Percentiles rank a stretch among this genome's conserved stretches.
phyloP scores from a whole-genome alignment of 2,329 filamentous ascomycete genomes.

The Colletotrichum liaoningense region DNA sequence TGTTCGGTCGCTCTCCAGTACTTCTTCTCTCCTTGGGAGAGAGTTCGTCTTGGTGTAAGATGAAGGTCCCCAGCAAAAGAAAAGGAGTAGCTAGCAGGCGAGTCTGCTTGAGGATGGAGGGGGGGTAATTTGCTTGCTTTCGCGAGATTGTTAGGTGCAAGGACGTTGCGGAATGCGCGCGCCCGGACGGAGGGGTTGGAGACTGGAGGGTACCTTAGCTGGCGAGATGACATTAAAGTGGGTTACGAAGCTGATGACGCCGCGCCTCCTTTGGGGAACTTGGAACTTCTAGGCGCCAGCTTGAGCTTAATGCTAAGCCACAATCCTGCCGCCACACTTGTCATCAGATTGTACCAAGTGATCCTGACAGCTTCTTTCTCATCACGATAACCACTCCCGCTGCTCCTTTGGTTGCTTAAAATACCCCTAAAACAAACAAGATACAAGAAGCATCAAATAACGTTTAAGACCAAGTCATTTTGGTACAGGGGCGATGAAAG shows the following conservation, averaged over 20 bases:
- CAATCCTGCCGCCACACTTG: constrained; percentile 24
- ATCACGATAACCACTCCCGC: neutral
- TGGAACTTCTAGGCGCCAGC: neutral
- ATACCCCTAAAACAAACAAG: too few relatives aligned
- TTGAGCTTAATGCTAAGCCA: constrained; percentile 31
- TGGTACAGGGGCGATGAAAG: too few relatives aligned
- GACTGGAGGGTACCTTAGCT: constrained; percentile 12
- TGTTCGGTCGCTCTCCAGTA: constrained; percentile 16
- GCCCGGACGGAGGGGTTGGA: constrained; percentile 33
- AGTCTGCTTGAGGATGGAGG: neutral
- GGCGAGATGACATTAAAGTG: constrained; percentile 37
- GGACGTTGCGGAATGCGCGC: constrained; percentile 17
- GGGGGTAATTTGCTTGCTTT: constrained; percentile 17
- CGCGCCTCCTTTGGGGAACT: constrained; percentile 20
- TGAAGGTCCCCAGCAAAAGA: neutral
- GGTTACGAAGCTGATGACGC: constrained; percentile 39
- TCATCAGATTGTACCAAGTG: neutral
- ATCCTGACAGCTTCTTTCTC: constrained; percentile 13
- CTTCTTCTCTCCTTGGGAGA: neutral
- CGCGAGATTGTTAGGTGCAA: constrained; percentile 32
- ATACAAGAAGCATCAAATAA: too few relatives aligned
- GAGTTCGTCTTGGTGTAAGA: neutral
- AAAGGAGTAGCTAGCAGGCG: constrained; percentile 1
- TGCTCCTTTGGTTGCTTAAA: neutral
- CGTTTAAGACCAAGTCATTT: too few relatives aligned